phyloP scores from a whole-genome alignment of 352 stramenopile genomes.

The Phytophthora capsici region DNA sequence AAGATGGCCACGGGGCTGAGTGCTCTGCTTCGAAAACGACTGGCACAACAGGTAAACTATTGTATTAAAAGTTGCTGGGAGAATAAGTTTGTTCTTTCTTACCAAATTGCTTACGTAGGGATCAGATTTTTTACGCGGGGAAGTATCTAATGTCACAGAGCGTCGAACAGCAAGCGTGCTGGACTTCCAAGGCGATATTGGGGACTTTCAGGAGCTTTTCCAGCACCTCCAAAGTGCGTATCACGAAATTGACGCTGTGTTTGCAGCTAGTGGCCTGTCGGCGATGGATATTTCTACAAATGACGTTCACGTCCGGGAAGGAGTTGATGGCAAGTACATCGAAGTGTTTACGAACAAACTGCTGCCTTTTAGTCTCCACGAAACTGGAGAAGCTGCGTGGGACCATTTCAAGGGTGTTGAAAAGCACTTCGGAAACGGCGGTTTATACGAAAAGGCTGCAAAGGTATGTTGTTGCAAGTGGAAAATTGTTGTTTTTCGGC shows the following conservation, averaged over 20 bases:
- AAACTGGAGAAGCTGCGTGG: slow-evolving; percentile 33
- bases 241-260: slow-evolving; percentile 43
- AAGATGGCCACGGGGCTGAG: slow-evolving; percentile 34
- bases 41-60: slow-evolving; percentile 31
- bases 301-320: slow-evolving; percentile 35
- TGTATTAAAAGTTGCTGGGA: neutral
- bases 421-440: slow-evolving; percentile 34
- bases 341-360: slow-evolving; percentile 39
- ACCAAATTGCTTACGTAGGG: slow-evolving; percentile 5
- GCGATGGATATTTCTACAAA: slow-evolving; percentile 19
- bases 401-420: slow-evolving; percentile 39
- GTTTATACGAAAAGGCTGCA: slow-evolving; percentile 5
- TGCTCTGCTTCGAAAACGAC: slow-evolving; percentile 26
- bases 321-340: slow-evolving; percentile 28
- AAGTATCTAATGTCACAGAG: slow-evolving; percentile 1
- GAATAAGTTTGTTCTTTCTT: neutral
- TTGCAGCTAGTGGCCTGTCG: slow-evolving; percentile 28
- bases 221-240: slow-evolving; percentile 38
- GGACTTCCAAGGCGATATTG: slow-evolving; percentile 39
- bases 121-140: slow-evolving; percentile 4
- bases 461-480: neutral
- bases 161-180: slow-evolving; percentile 12
- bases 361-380: slow-evolving; percentile 31
- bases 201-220: slow-evolving; percentile 44
- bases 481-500: neutral